Base-by-base conservation (phyloP, 1,284 basidiomycete species). In the Leccinum subrobustum region DNA sequence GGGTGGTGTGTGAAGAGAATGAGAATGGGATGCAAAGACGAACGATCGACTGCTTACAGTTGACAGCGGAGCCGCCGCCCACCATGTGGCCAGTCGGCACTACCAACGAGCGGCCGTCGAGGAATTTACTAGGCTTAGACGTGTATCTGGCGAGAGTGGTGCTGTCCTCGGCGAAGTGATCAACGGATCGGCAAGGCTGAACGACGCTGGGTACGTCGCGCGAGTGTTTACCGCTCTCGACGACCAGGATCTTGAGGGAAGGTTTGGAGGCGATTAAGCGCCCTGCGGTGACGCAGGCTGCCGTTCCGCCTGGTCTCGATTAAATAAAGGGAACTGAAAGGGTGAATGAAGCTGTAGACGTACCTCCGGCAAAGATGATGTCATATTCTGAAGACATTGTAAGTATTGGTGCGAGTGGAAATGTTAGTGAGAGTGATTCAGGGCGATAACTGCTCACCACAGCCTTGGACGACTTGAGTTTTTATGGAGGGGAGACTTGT, bases 341-440 rank as follows among this genome's bases (percentile, higher is more conserved):
- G 16, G n/a, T 14, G 18, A 1, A 6, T 16, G n/a, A 1, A 54
- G n/a, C n/a, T n/a, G n/a, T n/a, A n/a, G n/a, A 48, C 75, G 52
- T 52, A 77, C 81, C 81, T 61, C 81, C 82, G 29, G 78, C 81
- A 61, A 83, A 78, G 58, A 82, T 76, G 35, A 83, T 77, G 62
- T 82, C 81, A 67, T 76, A 81, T 20, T 68, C 69, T 31, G 6
- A 31, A 20, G 42, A 57, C 59, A 52, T 52, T 52, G 48, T 4
- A 3, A 25, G 27, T 31, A 7, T 52, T 27, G 25, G 50, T 52
- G 50, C n/a, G 14, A 27, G 27, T 52, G 9, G 4, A 50, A 6
- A 20, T 20, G 18, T 44, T 6, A 20, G 42, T 20, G 14, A 25
- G 48, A 50, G 2, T 9, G 23, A 25, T n/a, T 50, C 12, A 11